A percentile compares a stretch with the other conserved stretches of the same genome.
phyloP scores from a whole-genome alignment of 228 moss, liverwort and hornwort species.

The Sphagnum fallax region DNA sequence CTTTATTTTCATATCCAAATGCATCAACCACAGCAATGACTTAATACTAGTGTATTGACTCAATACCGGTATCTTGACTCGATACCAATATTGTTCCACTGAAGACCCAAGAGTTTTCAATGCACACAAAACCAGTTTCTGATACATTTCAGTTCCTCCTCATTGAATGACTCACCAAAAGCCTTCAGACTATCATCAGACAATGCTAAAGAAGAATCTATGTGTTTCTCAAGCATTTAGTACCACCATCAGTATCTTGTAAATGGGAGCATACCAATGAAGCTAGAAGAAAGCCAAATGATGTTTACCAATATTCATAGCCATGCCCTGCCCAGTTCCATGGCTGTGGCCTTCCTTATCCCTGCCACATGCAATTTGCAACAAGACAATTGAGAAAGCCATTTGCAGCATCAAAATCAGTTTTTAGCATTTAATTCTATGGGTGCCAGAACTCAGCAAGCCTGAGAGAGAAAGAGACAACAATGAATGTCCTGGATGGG shows the following conservation, averaged over 20 bases:
- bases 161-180: too few relatives aligned
- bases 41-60: too few relatives aligned
- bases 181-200: too few relatives aligned
- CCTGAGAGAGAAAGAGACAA: background rate
- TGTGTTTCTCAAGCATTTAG: background rate
- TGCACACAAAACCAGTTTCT: too few relatives aligned
- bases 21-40: too few relatives aligned
- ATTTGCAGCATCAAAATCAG: background rate
- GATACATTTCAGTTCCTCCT: too few relatives aligned
- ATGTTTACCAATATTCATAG: slow-evolving; percentile 47
- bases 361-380: slow-evolving; percentile 25
- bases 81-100: too few relatives aligned
- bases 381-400: background rate
- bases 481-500: background rate
- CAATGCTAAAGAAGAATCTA: too few relatives aligned
- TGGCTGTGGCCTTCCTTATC: slow-evolving; percentile 74
- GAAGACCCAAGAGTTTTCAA: too few relatives aligned
- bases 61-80: too few relatives aligned
- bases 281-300: background rate
- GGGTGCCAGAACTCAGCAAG: background rate
- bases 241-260: background rate
- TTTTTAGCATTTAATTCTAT: background rate
- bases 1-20: too few relatives aligned
- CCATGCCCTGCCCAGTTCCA: slow-evolving; percentile 71
- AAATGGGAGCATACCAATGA: background rate